Conservation (phyloP, 2,329 filamentous ascomycete species). For the Fusarium sp. region DNA sequence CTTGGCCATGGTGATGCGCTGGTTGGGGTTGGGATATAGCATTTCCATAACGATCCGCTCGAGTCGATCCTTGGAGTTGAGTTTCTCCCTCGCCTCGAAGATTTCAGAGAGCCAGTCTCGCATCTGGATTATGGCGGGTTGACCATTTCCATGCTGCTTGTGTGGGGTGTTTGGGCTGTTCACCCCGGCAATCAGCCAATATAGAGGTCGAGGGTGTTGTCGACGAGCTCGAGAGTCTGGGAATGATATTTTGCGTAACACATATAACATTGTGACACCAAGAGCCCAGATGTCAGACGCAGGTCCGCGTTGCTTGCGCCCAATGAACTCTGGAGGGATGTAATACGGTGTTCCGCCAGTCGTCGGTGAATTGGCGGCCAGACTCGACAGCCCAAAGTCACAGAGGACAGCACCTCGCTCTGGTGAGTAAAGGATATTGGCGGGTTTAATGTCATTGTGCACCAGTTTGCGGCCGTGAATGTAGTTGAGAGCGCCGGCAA, state of each 20-base stretch:
- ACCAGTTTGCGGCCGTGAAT: constrained; percentile 68
- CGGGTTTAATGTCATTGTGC: constrained; percentile 75
- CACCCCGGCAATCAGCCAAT: constrained; percentile 72
- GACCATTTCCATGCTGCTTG: constrained; percentile 56
- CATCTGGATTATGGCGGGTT: constrained; percentile 66
- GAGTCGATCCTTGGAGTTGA: constrained; percentile 64
- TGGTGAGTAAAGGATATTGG: constrained; percentile 72
- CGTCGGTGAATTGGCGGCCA: constrained; percentile 61
- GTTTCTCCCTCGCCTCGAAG: constrained; percentile 61
- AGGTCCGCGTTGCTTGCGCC: constrained; percentile 66
- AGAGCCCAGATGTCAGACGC: constrained; percentile 73
- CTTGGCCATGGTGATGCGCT: constrained; percentile 69
- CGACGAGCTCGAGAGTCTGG: constrained; percentile 66
- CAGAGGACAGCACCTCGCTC: constrained; percentile 72
- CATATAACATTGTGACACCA: constrained; percentile 73
- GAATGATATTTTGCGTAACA: constrained; percentile 68
- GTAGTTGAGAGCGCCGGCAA: constrained; percentile 68
- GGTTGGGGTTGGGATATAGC: constrained; percentile 65
- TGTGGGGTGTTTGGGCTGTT: constrained; percentile 58
- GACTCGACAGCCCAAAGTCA: constrained; percentile 71
- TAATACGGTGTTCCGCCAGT: constrained; percentile 74
- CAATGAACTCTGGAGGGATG: constrained; percentile 73
- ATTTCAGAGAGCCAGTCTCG: constrained; percentile 70
- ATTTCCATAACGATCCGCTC: constrained; percentile 69
- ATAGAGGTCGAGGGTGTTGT: constrained; percentile 65